Percentiles rank a stretch among this genome's conserved stretches.
Evolutionary conservation across 805 yeast genomes (phyloP).

Genomic region (Kregervanrija delftensis): DNA sequence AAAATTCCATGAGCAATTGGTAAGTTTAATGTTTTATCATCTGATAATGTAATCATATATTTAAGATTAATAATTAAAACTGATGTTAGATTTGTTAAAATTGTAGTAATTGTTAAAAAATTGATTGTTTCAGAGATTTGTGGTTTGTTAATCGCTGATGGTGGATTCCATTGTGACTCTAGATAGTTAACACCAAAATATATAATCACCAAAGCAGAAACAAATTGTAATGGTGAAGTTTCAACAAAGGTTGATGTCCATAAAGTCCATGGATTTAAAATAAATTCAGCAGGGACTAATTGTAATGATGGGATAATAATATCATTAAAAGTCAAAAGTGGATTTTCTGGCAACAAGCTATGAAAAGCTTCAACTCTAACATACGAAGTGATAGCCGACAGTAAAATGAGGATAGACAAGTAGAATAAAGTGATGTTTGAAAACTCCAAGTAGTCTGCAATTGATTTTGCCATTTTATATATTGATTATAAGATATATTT

Average conservation of each 20-base stretch:
- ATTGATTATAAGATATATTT: too few relatives aligned
- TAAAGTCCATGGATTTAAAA: constrained; percentile 59
- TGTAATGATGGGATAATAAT: constrained; percentile 49
- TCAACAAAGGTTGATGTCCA: constrained; percentile 62
- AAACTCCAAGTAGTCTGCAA: too few relatives aligned
- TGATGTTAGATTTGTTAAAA: constrained; percentile 48
- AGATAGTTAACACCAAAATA: constrained; percentile 38
- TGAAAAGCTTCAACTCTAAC: constrained; percentile 34
- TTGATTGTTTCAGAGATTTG: constrained; percentile 36
- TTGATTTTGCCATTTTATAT: too few relatives aligned
- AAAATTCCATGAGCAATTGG: constrained; percentile 47
- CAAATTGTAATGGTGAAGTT: constrained; percentile 38
- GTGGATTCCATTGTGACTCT: constrained; percentile 41
- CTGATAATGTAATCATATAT: constrained; percentile 32
- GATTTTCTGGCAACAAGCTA: constrained; percentile 11
- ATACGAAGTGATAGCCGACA: constrained; percentile 36
- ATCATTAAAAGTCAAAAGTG: constrained; percentile 29
- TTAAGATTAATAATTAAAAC: constrained; percentile 25
- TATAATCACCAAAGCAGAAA: constrained; percentile 32
- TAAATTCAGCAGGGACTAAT: constrained; percentile 51
- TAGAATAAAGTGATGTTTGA: constrained; percentile 33
- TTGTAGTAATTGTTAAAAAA: constrained; percentile 46
- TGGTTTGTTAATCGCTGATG: constrained; percentile 12
- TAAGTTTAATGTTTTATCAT: constrained; percentile 28
- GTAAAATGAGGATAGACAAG: constrained; percentile 30